These are phyloP conservation scores for Marasmius oreades DNA, from an alignment of 1,284 basidiomycete species.

Conservation along the genomic window DNA sequence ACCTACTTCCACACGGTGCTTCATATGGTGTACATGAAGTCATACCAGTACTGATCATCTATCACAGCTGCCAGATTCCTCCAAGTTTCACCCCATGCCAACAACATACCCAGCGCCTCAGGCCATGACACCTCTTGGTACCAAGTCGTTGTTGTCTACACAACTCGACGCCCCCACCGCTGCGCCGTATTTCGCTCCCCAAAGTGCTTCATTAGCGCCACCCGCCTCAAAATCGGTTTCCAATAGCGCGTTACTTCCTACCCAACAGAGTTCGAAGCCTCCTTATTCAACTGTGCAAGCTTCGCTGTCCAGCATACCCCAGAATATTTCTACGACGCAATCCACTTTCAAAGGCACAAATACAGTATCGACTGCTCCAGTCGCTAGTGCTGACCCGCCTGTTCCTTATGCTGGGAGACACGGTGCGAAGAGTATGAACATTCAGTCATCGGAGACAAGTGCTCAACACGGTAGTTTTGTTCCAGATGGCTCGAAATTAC, in stretches of 20 bases:
- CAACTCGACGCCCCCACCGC: no score
- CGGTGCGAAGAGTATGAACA: background rate
- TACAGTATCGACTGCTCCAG: background rate
- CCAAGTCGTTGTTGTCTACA: no score
- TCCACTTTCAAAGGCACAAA: background rate
- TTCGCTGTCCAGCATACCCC: background rate
- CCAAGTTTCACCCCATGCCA: background rate
- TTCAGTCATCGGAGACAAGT: background rate
- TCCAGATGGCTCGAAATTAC: background rate
- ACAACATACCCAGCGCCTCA: no score
- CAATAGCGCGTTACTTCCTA: background rate
- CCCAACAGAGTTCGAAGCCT: background rate
- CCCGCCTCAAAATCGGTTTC: no score
- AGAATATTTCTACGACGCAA: background rate
- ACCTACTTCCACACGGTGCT: slow-evolving; percentile 20
- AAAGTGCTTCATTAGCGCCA: no score
- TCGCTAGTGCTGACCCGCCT: background rate
- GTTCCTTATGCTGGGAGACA: background rate
- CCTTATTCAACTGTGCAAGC: background rate
- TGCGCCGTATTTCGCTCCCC: no score
- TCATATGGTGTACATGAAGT: background rate
- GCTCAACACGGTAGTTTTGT: background rate
- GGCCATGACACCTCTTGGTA: no score
- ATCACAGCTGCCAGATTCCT: background rate
- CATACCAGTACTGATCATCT: background rate